Evolutionary conservation across 1,284 basidiomycete genomes (phyloP), one percentile per base, ranked within the genome.

Genomic region (Sporisorium reilianum): DNA sequence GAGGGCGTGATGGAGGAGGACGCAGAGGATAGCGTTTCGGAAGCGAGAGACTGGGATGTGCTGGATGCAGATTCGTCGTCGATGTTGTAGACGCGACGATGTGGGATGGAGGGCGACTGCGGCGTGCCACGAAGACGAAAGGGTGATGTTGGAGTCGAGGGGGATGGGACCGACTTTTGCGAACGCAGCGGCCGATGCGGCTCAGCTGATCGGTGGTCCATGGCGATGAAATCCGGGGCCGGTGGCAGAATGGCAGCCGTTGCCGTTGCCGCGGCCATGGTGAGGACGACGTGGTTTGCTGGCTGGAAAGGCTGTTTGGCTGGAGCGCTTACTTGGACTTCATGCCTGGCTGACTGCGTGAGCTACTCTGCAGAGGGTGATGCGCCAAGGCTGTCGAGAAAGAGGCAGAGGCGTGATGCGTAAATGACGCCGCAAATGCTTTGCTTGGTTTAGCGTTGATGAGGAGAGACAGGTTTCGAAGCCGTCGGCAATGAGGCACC

Each of bases 31-130:
- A 48, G 52, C 41, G 40, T 14, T n/a, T 50, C 51, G 20, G 52
- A 58, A 20, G 46, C 46, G 23, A 40, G 23, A 18, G 53, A 59
- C 3, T 26, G 16, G 38, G 63, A 36, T 28, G 48, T 26, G 41
- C 40, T 53, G 41, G 53, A n/a, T 2, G 38, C 34, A 6, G 56
- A 36, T 8, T 67, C 70, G 36, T 61, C 57, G 3, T 64, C 64
- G 28, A 67, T 60, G 54, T 73, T 64, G 70, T 73, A 68, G 41
- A 64, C 40, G 28, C 64, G 69, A 42, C 64, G 69, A 51, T 64
- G 36, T 28, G 69, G 69, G 25, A 72, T 72, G 0, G 63, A 60
- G 1, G 69, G 69, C 20, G 64, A 72, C 20, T 64, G 41, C 18
- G 28, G 56, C 7, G 60, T 26, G 3, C 32, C 53, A 36, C 60